These are phyloP conservation scores for Urtica urens DNA, from an alignment of 306 rosid species.

Conservation along the genomic window DNA sequence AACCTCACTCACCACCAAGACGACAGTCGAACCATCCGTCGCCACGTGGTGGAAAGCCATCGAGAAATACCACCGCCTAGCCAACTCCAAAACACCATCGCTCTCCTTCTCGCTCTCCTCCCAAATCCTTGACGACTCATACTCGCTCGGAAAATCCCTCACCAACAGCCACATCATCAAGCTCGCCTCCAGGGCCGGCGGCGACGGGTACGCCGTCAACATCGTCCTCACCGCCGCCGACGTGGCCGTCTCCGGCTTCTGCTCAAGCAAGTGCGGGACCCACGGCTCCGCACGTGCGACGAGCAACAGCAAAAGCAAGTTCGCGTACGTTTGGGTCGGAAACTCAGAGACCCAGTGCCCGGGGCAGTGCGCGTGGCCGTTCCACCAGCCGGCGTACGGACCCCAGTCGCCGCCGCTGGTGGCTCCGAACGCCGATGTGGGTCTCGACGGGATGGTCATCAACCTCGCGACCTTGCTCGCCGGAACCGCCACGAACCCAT, in stretches of 20 bases:
- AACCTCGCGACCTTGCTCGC: slow-evolving; percentile 59
- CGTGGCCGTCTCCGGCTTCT: slow-evolving; percentile 27
- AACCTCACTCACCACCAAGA: slow-evolving; percentile 36
- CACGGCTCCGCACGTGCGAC: slow-evolving; percentile 26
- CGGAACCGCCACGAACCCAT: slow-evolving; percentile 53
- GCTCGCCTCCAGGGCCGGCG: slow-evolving; percentile 35
- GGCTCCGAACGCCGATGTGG: slow-evolving; percentile 62
- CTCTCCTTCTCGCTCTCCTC: slow-evolving; percentile 22
- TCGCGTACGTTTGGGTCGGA: slow-evolving; percentile 60
- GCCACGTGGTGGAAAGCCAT: slow-evolving; percentile 55
- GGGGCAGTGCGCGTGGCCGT: slow-evolving; percentile 78
- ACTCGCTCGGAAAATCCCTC: slow-evolving; percentile 42
- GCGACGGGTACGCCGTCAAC: slow-evolving; percentile 32
- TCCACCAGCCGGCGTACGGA: slow-evolving; percentile 78
- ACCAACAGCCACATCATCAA: slow-evolving; percentile 21
- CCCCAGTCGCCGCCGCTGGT: slow-evolving; percentile 43
- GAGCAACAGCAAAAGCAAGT: slow-evolving; percentile 26
- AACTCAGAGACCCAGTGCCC: slow-evolving; percentile 64
- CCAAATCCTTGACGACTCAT: slow-evolving; percentile 29
- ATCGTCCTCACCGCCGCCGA: slow-evolving; percentile 37
- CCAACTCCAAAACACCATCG: slow-evolving; percentile 15
- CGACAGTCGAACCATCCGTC: slow-evolving; percentile 41
- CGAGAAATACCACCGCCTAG: slow-evolving; percentile 28
- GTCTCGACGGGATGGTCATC: slow-evolving; percentile 55
- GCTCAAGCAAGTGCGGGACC: slow-evolving; percentile 26